Conservation (phyloP, 257 asterid genomes). For the Coffea canephora region DNA sequence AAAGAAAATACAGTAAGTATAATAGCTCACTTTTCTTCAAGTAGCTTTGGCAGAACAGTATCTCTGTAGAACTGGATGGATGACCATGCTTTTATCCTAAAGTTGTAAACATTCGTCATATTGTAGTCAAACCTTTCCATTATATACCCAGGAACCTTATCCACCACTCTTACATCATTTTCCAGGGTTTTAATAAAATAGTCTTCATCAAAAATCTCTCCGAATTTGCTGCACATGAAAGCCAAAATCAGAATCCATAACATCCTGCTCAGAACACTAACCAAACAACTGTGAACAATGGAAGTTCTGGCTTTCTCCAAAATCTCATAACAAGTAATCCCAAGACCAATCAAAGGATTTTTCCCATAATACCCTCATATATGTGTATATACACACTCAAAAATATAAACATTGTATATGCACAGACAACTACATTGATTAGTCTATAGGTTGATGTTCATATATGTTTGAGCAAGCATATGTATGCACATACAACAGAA, state of each 20-base stretch:
- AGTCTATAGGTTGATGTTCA: neutral
- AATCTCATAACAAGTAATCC: neutral
- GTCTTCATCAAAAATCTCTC: slow-evolving; percentile 88
- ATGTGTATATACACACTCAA: neutral
- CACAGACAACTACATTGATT: neutral
- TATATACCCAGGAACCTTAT: slow-evolving; percentile 60
- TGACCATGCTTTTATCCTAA: slow-evolving; percentile 95
- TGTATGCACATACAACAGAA: neutral
- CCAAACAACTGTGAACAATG: neutral
- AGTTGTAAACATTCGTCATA: slow-evolving; percentile 87
- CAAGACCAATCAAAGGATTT: too few relatives aligned
- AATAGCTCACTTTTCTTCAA: slow-evolving; percentile 83
- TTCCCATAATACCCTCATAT: too few relatives aligned
- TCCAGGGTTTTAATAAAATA: slow-evolving; percentile 67
- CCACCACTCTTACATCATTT: slow-evolving; percentile 78
- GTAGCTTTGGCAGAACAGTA: slow-evolving; percentile 84
- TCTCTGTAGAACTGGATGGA: slow-evolving; percentile 70
- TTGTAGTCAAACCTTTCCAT: slow-evolving; percentile 91
- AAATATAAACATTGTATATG: neutral
- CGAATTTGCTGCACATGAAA: slow-evolving; percentile 74
- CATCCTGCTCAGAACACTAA: neutral
- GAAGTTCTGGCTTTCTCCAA: neutral
- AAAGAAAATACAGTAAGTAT: slow-evolving; percentile 20
- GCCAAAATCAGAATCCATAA: slow-evolving; percentile 18
- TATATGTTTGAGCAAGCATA: neutral